These are phyloP conservation scores for Gastrodia elata DNA, from an alignment of 106 monocot species.

Conservation along the genomic window DNA sequence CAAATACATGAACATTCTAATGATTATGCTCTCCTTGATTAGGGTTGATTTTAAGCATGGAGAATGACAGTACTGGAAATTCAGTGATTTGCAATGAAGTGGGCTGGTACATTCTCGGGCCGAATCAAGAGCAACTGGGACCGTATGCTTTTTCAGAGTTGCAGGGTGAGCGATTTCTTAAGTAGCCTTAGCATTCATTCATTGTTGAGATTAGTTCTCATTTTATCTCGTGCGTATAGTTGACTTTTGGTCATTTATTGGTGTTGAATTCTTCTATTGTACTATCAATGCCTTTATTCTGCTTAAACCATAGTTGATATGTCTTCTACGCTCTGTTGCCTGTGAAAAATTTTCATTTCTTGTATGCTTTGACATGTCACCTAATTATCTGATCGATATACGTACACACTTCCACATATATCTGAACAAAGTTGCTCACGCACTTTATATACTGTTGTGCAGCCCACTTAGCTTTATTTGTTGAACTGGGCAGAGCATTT, in stretches of 20 bases:
- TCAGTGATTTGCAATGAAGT: constrained; percentile 11
- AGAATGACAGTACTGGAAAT: constrained; percentile 10
- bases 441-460: constrained; percentile 8
- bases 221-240: background rate
- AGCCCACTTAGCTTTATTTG: constrained; percentile 19
- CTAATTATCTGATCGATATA: background rate
- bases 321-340: background rate
- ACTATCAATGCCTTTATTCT: background rate
- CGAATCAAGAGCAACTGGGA: constrained; percentile 62
- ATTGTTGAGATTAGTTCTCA: background rate
- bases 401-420: no score
- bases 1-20: background rate
- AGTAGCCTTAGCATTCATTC: background rate
- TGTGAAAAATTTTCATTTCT: constrained; percentile 3
- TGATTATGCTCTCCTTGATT: background rate
- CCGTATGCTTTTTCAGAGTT: constrained; percentile 70
- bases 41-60: constrained; percentile 22
- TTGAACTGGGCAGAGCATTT: constrained; percentile 67
- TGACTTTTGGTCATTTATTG: background rate
- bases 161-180: constrained; percentile 31
- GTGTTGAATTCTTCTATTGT: background rate
- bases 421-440: background rate
- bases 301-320: background rate
- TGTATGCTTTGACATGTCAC: background rate
- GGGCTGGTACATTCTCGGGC: constrained; percentile 77